These are phyloP conservation scores for Teratosphaeriaceae sp. DNA, from an alignment of 2,329 filamentous ascomycete species.

Conservation along the genomic window DNA sequence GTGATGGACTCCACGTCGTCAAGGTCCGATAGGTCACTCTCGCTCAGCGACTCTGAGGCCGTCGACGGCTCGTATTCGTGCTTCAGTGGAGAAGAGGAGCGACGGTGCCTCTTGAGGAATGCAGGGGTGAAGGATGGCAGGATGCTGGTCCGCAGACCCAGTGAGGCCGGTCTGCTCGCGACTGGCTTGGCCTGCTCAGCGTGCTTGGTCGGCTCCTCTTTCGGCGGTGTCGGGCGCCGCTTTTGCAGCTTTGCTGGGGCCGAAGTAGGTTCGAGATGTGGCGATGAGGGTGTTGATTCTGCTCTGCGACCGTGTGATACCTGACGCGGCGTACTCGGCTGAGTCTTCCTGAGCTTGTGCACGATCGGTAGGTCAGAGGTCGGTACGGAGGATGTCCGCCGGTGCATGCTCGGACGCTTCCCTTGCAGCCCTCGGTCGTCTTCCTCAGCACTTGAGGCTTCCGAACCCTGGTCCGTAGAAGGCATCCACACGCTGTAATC, in stretches of 20 bases:
- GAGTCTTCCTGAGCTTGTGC: slow-evolving; percentile 38
- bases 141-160: slow-evolving; percentile 21
- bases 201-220: slow-evolving; percentile 12
- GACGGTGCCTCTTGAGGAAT: slow-evolving; percentile 48
- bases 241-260: slow-evolving; percentile 31
- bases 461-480: slow-evolving; percentile 31
- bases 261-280: slow-evolving; percentile 20
- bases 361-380: slow-evolving; percentile 40
- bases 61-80: slow-evolving; percentile 92
- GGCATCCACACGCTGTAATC: slow-evolving; percentile 47
- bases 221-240: slow-evolving; percentile 11
- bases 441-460: slow-evolving; percentile 21
- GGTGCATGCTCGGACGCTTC: slow-evolving; percentile 32
- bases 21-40: slow-evolving; percentile 49
- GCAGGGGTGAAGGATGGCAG: slow-evolving; percentile 30
- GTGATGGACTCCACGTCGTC: slow-evolving; percentile 43
- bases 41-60: slow-evolving; percentile 54
- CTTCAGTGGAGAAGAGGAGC: slow-evolving; percentile 88
- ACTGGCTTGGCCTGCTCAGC: slow-evolving; percentile 14
- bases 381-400: slow-evolving; percentile 43
- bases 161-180: slow-evolving; percentile 15
- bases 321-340: slow-evolving; percentile 31
- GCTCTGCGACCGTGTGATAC: slow-evolving; percentile 10
- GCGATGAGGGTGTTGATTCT: background rate
- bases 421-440: slow-evolving; percentile 13